Evolutionary conservation across 2,329 filamentous ascomycete genomes (phyloP), one percentile per base, ranked within the genome.

Genomic region (Helotiales sp.): DNA sequence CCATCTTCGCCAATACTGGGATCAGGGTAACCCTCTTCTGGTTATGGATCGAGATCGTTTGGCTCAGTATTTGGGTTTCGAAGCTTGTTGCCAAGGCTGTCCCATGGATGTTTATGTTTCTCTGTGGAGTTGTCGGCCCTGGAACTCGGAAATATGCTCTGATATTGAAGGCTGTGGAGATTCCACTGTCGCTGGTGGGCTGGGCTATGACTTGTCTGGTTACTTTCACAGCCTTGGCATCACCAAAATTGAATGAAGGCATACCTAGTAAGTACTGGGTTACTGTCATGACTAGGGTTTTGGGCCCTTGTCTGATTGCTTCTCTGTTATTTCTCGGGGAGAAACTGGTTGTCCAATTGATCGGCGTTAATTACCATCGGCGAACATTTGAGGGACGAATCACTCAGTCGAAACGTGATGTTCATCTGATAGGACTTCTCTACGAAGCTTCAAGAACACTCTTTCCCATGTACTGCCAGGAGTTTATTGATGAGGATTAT

Each of bases 381-480:
- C 89, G 93, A 72, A 93, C 93, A 57, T 96, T 96, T 79, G 89
- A 91, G 73, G 87, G 88, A 71, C 84, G 88, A 61, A 98, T 99
- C 83, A 92, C 93, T 78, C 90, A 93, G 47, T 97, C 93, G 26
- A 98, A 99, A 82, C 90, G 88, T 64, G 92, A 94, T 72, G 87
- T 98, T 58, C 86, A 88, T 76, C 86, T 76, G 93, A 97, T 79
- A 91, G 89, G 67, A 87, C n/a, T n/a, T n/a, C n/a, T n/a, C n/a
- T n/a, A n/a, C n/a, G n/a, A n/a, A n/a, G n/a, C n/a, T n/a, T n/a
- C n/a, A n/a, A n/a, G n/a, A n/a, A n/a, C n/a, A n/a, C n/a, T n/a
- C n/a, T n/a, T n/a, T n/a, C n/a, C n/a, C n/a, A n/a, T n/a, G n/a
- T n/a, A n/a, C n/a, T n/a, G n/a, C n/a, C n/a, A n/a, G n/a, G n/a